Base-by-base conservation (phyloP, 2,329 filamentous ascomycete genomes). In the Bipolaris sorokiniana region DNA sequence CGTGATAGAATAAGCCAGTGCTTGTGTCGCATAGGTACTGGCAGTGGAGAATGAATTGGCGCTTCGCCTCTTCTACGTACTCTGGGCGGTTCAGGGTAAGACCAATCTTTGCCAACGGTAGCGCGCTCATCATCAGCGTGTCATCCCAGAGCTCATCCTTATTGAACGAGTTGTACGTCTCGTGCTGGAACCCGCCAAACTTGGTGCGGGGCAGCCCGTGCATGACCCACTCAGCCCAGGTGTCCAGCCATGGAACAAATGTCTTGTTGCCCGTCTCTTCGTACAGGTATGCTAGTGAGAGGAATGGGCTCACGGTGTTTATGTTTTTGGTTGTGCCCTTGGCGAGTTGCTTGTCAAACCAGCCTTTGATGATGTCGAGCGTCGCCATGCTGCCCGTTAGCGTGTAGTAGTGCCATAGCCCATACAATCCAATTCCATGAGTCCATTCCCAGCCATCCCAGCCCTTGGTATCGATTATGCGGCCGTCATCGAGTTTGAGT, bases 391-490 rank as follows among this genome's bases (percentile, higher is more conserved):
- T 85, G 45, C 86, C 87, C 0, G 88, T 91, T 63, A 92, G 77
- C 56, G 86, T 85, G 77, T 92, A 89, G 80, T 93, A 93, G 72
- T 92, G 89, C 86, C 88, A 93, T 52, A 94, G 84, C 26, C 90
- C 90, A 75, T 92, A 92, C 18, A 93, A 84, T 5, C 90, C 90
- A 68, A 92, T 86, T 41, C 90, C 90, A 74, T 92, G 90, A 1
- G 89, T 92, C 88, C 89, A 91, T 77, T 92, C 90, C 90, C 90
- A 93, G 70, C 88, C 88, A 62, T 89, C 84, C 90, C 90, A 94
- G 55, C 89, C 90, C 76, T 94, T 94, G 55, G 90, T 92, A 76
- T 93, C 90, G 70, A 94, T 92, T 48, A 92, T 81, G 34, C 88
- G 84, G 55, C 90, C 90, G 67, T 93, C 90, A 1, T 83, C 81